Evolutionary conservation across 306 rosid species (phyloP).

Genomic region (Ormosia semicastrata): DNA sequence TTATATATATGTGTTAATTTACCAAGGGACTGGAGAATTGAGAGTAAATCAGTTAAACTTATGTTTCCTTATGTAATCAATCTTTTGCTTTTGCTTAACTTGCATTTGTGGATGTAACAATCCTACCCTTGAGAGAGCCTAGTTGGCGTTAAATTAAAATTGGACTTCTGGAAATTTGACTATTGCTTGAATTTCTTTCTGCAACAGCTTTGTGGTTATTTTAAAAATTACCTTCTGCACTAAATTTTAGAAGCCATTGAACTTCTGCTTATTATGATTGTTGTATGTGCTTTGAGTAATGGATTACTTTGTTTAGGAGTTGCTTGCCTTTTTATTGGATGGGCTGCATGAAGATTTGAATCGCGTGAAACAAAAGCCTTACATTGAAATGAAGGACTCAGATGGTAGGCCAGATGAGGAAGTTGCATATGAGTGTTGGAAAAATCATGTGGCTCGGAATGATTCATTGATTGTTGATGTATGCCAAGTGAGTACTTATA

Average conservation of each 20-base stretch:
- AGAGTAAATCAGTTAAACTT: not conserved
- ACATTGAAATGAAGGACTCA: slow-evolving; percentile 93
- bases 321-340: slow-evolving; percentile 96
- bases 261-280: slow-evolving; percentile 7
- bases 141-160: not conserved
- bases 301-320: slow-evolving; percentile 60
- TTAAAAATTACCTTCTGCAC: not conserved
- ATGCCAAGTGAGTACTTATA: slow-evolving; percentile 75
- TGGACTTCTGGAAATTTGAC: not conserved
- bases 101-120: not conserved
- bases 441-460: slow-evolving; percentile 92
- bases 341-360: slow-evolving; percentile 99
- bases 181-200: not conserved
- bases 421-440: slow-evolving; percentile 96
- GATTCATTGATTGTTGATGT: slow-evolving; percentile 98
- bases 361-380: slow-evolving; percentile 97
- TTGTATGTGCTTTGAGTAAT: slow-evolving; percentile 24
- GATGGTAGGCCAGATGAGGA: slow-evolving; percentile 90
- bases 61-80: not conserved
- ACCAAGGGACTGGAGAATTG: not conserved
- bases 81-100: not conserved
- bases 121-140: not conserved
- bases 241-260: slow-evolving; percentile 21
- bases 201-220: not conserved
- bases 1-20: not conserved